Percentiles rank a stretch among this genome's conserved stretches.
Conservation (phyloP, 768 basidiomycete species). For the Dacryopinax spathularia region DNA sequence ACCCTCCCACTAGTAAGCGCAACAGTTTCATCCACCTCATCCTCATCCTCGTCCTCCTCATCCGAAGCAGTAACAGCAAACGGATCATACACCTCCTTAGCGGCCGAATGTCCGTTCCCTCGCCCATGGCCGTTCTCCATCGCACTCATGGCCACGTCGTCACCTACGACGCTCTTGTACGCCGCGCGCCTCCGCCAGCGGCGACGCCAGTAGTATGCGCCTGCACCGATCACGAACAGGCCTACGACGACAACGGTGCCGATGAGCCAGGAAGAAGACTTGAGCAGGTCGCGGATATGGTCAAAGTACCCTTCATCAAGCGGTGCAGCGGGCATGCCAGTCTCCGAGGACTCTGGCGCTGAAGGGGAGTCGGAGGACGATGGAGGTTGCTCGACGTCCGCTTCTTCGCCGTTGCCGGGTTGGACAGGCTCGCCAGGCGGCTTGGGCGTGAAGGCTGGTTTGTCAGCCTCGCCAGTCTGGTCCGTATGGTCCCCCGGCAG, state of each 20-base stretch:
- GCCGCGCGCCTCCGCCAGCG: slow-evolving; percentile 27
- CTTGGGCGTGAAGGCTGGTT: slow-evolving; percentile 44
- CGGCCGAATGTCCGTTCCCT: slow-evolving; percentile 11
- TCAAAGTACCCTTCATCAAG: slow-evolving; percentile 73
- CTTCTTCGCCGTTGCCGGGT: slow-evolving; percentile 17
- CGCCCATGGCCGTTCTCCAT: slow-evolving; percentile 33
- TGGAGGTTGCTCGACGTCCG: slow-evolving; percentile 20
- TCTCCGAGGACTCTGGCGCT: slow-evolving; percentile 27
- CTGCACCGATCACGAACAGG: slow-evolving; percentile 54
- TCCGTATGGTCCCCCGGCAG: slow-evolving; percentile 77
- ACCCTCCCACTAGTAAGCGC: slow-evolving; percentile 33
- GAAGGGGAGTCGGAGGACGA: slow-evolving; percentile 13
- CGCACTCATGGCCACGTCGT: slow-evolving; percentile 65
- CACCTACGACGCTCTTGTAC: slow-evolving; percentile 49
- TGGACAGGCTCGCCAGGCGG: slow-evolving; percentile 10
- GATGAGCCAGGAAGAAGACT: slow-evolving; percentile 79
- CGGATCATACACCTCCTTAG: slow-evolving; percentile 90
- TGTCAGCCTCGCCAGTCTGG: slow-evolving; percentile 64
- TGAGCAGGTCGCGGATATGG: slow-evolving; percentile 55
- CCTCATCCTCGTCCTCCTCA: slow-evolving; percentile 50
- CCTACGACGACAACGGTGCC: slow-evolving; percentile 66
- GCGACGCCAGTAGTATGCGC: slow-evolving; percentile 70
- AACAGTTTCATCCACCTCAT: slow-evolving; percentile 52
- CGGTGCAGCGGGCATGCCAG: slow-evolving; percentile 33
- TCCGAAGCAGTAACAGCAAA: slow-evolving; percentile 75